Evolutionary conservation across 129 eudicot genomes (phyloP).

Genomic region (Flaveria bidentis): DNA sequence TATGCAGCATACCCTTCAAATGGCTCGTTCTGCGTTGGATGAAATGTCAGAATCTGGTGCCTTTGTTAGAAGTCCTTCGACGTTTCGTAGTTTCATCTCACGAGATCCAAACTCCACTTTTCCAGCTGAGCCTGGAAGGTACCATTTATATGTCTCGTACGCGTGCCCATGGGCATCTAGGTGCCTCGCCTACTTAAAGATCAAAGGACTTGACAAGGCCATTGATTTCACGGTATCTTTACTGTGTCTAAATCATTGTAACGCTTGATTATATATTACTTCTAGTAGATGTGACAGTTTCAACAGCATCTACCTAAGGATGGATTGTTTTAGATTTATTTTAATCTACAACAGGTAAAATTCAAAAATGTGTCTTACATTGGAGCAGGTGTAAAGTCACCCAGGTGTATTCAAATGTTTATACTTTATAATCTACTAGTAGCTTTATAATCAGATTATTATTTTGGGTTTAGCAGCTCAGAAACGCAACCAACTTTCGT

Average conservation of each 20-base stretch:
- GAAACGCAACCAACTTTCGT: background rate
- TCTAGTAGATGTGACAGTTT: background rate
- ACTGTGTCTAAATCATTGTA: background rate
- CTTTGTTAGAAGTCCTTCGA: slow-evolving; percentile 70
- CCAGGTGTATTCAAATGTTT: background rate
- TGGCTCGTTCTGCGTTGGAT: slow-evolving; percentile 85
- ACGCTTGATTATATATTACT: background rate
- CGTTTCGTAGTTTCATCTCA: slow-evolving; percentile 73
- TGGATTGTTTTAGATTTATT: too few relatives aligned
- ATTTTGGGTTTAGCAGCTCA: background rate
- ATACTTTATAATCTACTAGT: background rate
- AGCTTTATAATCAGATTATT: background rate
- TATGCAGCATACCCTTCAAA: slow-evolving; percentile 42
- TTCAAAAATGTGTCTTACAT: background rate
- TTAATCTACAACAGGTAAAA: too few relatives aligned
- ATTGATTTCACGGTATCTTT: slow-evolving; percentile 65
- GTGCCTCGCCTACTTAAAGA: slow-evolving; percentile 76
- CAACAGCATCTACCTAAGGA: background rate
- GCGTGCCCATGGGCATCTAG: slow-evolving; percentile 98
- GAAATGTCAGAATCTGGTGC: slow-evolving; percentile 90
- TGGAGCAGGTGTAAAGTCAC: background rate
- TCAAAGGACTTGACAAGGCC: slow-evolving; percentile 83
- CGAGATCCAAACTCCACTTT: slow-evolving; percentile 69
- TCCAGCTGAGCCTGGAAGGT: slow-evolving; percentile 82
- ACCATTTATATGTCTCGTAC: slow-evolving; percentile 83